Evolutionary conservation across 345 rosid species (phyloP).

Genomic region (Angophora floribunda): DNA sequence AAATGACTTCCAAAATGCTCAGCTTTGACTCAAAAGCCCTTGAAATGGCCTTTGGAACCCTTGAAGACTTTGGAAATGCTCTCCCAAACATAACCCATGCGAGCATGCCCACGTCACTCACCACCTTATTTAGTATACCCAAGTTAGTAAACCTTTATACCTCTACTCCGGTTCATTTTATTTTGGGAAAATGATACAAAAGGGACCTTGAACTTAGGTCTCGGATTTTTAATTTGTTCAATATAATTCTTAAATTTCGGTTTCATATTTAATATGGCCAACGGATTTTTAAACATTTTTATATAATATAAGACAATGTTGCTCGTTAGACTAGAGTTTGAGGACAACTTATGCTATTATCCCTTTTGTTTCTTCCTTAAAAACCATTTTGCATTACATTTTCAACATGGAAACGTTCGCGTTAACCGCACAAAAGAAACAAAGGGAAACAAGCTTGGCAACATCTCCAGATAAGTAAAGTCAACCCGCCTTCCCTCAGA

Average conservation of each 20-base stretch:
- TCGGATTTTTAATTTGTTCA: neutral
- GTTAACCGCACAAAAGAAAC: neutral
- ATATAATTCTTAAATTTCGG: neutral
- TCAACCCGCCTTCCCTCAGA: neutral
- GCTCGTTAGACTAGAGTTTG: neutral
- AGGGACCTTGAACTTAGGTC: fast-evolving
- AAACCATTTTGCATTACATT: neutral
- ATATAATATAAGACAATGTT: neutral
- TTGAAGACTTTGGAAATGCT: neutral
- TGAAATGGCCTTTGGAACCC: neutral
- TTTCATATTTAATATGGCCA: no score
- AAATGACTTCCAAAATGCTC: neutral
- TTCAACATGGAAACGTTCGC: neutral
- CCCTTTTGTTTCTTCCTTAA: neutral
- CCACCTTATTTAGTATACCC: neutral
- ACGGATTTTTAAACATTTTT: neutral
- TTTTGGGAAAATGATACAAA: neutral
- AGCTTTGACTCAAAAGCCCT: neutral
- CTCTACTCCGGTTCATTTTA: neutral
- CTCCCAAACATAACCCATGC: neutral
- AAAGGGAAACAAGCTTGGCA: neutral
- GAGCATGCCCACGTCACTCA: neutral
- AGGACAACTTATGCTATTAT: neutral
- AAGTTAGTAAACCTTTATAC: neutral
- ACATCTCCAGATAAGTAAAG: neutral